Conservation (phyloP, 2,329 filamentous ascomycete species). For the Stylonectria norvegica region DNA sequence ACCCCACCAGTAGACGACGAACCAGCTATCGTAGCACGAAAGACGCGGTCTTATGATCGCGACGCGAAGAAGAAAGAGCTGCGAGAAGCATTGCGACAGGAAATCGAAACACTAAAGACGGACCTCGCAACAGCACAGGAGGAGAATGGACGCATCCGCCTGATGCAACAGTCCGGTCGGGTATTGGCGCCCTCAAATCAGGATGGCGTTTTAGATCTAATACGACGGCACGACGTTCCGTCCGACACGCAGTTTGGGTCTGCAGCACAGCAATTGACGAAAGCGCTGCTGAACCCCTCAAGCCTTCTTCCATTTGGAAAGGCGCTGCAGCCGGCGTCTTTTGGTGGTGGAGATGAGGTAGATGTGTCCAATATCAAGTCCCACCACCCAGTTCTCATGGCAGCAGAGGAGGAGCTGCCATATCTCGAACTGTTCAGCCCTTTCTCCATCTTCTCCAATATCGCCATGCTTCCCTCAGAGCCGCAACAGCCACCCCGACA, state of each 20-base stretch:
- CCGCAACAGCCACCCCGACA: constrained; percentile 42
- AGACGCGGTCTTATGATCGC: constrained; percentile 31
- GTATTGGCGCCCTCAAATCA: constrained; percentile 32
- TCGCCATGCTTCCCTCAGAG: constrained; percentile 42
- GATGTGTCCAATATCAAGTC: constrained; percentile 48
- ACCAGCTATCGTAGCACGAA: neutral
- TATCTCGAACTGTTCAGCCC: constrained; percentile 71
- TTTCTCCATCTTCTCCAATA: constrained; percentile 56
- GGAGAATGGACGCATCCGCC: constrained; percentile 56
- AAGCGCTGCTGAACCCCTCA: constrained; percentile 49
- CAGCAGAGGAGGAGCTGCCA: constrained; percentile 61
- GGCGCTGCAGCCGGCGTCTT: constrained; percentile 25
- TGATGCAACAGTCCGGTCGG: constrained; percentile 39
- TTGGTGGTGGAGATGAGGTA: constrained; percentile 24
- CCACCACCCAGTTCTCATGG: constrained; percentile 62
- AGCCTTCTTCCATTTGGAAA: constrained; percentile 51
- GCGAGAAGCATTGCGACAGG: constrained; percentile 50
- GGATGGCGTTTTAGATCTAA: constrained; percentile 38
- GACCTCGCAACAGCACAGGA: constrained; percentile 55
- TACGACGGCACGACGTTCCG: constrained; percentile 39
- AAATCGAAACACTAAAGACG: constrained; percentile 54
- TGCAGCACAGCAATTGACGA: constrained; percentile 42
- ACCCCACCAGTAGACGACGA: neutral
- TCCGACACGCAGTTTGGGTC: constrained; percentile 28
- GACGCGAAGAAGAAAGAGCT: constrained; percentile 49